Conservation (phyloP, 1,139 yeast species). For the Yamadazyma sp. region DNA sequence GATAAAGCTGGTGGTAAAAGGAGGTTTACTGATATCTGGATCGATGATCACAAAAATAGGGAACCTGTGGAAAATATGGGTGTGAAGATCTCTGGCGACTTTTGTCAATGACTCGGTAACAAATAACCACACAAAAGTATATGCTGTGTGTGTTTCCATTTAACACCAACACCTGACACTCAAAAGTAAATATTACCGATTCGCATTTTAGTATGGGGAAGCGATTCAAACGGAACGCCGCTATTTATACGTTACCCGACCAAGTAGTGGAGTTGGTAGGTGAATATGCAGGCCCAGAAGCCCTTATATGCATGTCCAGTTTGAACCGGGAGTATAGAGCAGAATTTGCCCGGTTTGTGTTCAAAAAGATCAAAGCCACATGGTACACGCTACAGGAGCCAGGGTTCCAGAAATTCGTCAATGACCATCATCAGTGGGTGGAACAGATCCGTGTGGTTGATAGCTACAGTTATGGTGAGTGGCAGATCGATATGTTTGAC, state of each 20-base stretch:
- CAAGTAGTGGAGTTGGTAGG: conserved; percentile 29
- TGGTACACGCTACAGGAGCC: conserved; percentile 31
- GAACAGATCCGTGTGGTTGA: conserved; percentile 30
- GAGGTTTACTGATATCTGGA: conserved; percentile 31
- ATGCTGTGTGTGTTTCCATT: not conserved
- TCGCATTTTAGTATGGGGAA: conserved; percentile 6
- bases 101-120: conserved; percentile 2
- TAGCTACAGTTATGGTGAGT: conserved; percentile 41
- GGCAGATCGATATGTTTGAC: conserved; percentile 37
- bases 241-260: conserved; percentile 21
- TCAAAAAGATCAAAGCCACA: conserved; percentile 25
- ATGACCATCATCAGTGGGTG: conserved; percentile 13
- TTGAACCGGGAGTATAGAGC: conserved; percentile 21
- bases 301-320: conserved; percentile 25
- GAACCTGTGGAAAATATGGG: conserved; percentile 16
- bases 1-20: conserved; percentile 21
- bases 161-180: not conserved
- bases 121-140: not conserved
- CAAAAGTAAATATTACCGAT: not conserved
- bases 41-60: conserved; percentile 22
- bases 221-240: conserved; percentile 6
- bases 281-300: conserved; percentile 17
- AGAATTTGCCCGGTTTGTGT: conserved; percentile 21
- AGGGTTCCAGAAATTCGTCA: conserved; percentile 12
- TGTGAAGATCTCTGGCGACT: conserved; percentile 14